Evolutionary conservation across 2,329 filamentous ascomycete genomes (phyloP).

Genomic region (Biscogniauxia mediterranea): DNA sequence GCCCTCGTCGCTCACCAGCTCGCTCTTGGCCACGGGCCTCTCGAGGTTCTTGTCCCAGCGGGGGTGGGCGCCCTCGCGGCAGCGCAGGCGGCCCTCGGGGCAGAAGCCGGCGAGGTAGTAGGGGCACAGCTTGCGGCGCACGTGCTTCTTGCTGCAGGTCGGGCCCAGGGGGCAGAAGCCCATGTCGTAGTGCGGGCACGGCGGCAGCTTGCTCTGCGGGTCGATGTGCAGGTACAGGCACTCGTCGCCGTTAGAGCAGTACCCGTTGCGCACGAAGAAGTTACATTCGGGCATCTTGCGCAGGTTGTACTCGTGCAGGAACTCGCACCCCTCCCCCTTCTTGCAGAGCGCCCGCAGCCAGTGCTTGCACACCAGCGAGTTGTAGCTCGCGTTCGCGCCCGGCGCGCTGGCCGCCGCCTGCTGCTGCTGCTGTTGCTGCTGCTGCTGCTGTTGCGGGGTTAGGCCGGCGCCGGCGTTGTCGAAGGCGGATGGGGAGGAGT

Average conservation of each 20-base stretch:
- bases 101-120: constrained; percentile 95
- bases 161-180: constrained; percentile 94
- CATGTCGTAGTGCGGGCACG: constrained; percentile 88
- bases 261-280: constrained; percentile 89
- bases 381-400: constrained; percentile 54
- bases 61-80: constrained; percentile 79
- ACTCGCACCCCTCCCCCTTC: constrained; percentile 95
- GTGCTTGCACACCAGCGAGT: constrained; percentile 94
- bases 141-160: constrained; percentile 82
- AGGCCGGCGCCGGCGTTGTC: neutral
- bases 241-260: constrained; percentile 95
- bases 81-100: constrained; percentile 68
- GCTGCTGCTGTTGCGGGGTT: neutral
- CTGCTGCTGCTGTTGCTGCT: neutral
- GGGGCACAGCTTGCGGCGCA: constrained; percentile 74
- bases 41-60: constrained; percentile 76
- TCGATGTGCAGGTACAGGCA: constrained; percentile 92
- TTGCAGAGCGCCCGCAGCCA: constrained; percentile 97
- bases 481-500: constrained; percentile 35
- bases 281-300: constrained; percentile 98
- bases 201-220: constrained; percentile 72
- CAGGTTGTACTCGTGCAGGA: constrained; percentile 97
- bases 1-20: constrained; percentile 54
- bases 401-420: constrained; percentile 27
- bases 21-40: constrained; percentile 69